phyloP scores from a whole-genome alignment of 306 rosid species.

The Inga laurina region DNA sequence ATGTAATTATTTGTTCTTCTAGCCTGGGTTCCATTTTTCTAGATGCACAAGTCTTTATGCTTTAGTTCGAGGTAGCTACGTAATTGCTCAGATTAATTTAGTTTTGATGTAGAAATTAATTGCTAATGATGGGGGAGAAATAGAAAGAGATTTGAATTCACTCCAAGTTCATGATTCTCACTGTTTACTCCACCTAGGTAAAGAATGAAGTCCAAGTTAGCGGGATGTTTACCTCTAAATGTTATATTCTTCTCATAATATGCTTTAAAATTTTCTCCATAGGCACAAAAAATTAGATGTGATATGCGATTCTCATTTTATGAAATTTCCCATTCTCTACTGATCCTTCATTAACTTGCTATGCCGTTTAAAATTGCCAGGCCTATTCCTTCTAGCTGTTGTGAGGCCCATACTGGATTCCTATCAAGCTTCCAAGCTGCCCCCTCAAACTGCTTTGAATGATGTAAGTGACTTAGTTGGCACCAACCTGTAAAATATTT shows the following conservation, averaged over 20 bases:
- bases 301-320: neutral
- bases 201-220: neutral
- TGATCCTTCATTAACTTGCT: constrained; percentile 25
- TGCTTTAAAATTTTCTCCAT: neutral
- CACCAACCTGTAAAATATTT: neutral
- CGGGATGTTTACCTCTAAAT: constrained; percentile 7
- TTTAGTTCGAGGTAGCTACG: constrained; percentile 7
- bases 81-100: neutral
- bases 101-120: neutral
- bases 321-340: constrained; percentile 19
- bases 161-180: neutral
- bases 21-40: neutral
- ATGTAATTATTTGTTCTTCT: constrained; percentile 2
- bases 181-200: neutral
- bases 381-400: constrained; percentile 89
- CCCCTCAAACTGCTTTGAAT: constrained; percentile 79
- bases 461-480: constrained; percentile 59
- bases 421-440: constrained; percentile 67
- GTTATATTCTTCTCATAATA: neutral
- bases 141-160: neutral
- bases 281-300: constrained; percentile 15
- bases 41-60: constrained; percentile 9
- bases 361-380: constrained; percentile 48
- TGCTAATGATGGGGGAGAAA: neutral
- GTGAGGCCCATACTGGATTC: constrained; percentile 94